Percentiles rank a stretch among this genome's conserved stretches.
Conservation (phyloP, 2,329 filamentous ascomycete species). For the Lachnellula hyalina region DNA sequence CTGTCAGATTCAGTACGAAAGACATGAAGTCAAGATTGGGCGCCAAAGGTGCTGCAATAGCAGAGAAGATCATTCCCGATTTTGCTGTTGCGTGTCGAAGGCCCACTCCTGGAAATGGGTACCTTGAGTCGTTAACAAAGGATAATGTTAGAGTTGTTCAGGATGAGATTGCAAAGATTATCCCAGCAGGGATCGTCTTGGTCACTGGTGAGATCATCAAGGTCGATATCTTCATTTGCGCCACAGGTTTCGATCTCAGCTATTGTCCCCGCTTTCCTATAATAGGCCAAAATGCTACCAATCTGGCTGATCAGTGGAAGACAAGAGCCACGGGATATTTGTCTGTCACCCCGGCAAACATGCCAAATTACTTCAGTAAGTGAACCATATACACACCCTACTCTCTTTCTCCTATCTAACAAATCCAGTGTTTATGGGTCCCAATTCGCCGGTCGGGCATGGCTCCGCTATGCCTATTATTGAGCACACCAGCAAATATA, state of each 20-base stretch:
- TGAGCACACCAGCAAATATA: constrained; percentile 16
- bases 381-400: too few species aligned
- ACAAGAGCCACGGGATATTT: constrained; percentile 23
- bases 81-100: constrained; percentile 41
- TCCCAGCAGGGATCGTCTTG: constrained; percentile 41
- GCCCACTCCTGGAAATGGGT: constrained; percentile 33
- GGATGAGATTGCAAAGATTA: constrained; percentile 40
- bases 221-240: constrained; percentile 35
- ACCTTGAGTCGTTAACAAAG: too few species aligned
- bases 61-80: constrained; percentile 28
- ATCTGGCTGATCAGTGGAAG: constrained; percentile 30
- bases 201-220: constrained; percentile 33
- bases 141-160: constrained; percentile 35
- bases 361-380: constrained; percentile 23
- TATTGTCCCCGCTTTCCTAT: constrained; percentile 26
- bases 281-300: constrained; percentile 21
- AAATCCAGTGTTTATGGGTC: constrained; percentile 20
- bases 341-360: constrained; percentile 21
- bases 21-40: constrained; percentile 45
- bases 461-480: constrained; percentile 23
- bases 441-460: constrained; percentile 25
- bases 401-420: too few species aligned
- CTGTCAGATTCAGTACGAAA: constrained; percentile 40
- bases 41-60: constrained; percentile 28
- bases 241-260: constrained; percentile 32